Percentiles rank a stretch among this genome's conserved stretches.
Evolutionary conservation across 2,329 filamentous ascomycete species (phyloP).

Genomic region (Aspergillus neoniger): DNA sequence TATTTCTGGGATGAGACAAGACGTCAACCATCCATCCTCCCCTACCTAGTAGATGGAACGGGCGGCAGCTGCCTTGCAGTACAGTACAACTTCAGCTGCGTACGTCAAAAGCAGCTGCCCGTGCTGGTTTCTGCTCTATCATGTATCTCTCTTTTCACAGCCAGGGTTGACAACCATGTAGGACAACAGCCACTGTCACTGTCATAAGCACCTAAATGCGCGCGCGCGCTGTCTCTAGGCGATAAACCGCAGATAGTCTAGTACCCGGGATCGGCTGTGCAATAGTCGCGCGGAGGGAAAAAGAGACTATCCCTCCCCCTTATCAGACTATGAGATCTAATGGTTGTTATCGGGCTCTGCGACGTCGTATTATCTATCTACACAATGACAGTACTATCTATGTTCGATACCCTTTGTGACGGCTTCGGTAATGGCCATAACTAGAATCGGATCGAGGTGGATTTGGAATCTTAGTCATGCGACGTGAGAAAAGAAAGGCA

Average conservation of each 20-base stretch:
- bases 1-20: slow-evolving; percentile 1
- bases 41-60: too few species aligned
- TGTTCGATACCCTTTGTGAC: background rate
- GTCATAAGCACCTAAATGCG: slow-evolving; percentile 10
- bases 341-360: background rate
- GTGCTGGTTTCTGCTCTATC: background rate
- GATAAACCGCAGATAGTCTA: background rate
- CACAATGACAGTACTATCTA: background rate
- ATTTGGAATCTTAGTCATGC: slow-evolving; percentile 1
- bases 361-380: background rate
- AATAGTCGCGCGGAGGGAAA: background rate
- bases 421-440: background rate
- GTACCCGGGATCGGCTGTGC: background rate
- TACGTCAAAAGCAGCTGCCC: background rate
- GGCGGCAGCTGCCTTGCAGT: background rate
- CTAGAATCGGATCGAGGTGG: background rate
- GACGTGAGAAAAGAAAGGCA: background rate
- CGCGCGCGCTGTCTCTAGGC: background rate
- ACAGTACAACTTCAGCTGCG: slow-evolving; percentile 8
- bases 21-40: background rate
- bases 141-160: background rate
- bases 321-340: background rate
- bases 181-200: slow-evolving; percentile 5
- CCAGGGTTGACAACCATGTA: slow-evolving; percentile 1
- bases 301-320: background rate